Evolutionary conservation across 2,329 filamentous ascomycete species (phyloP).

Genomic region (Talaromyces sp.): DNA sequence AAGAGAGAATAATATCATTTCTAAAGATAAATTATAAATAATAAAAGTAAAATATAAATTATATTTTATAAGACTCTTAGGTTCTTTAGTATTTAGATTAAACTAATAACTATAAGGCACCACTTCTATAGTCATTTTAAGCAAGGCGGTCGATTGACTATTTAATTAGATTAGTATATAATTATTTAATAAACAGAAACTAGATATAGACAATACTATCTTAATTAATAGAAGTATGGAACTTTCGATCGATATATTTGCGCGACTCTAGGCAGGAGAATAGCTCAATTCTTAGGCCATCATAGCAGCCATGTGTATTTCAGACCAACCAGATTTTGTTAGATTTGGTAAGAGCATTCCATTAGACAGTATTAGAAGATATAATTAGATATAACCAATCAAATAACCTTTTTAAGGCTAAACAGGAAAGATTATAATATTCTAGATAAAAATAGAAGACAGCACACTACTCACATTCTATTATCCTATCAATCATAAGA

Average conservation of each 20-base stretch:
- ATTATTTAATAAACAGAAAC: neutral
- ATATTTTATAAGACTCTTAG: conserved; percentile 6
- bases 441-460: neutral
- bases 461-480: neutral
- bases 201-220: neutral
- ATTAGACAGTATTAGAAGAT: neutral
- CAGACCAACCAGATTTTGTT: neutral
- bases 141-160: neutral
- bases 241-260: neutral
- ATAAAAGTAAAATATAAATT: conserved; percentile 21
- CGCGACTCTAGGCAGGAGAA: neutral
- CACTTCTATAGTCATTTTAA: neutral
- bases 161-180: neutral
- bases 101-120: no score
- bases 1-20: neutral
- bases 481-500: conserved; percentile 15
- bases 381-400: neutral
- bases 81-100: no score
- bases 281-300: neutral
- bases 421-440: neutral
- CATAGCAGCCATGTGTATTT: conserved; percentile 1
- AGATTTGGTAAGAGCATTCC: conserved; percentile 1
- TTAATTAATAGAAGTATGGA: neutral
- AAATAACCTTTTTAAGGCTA: neutral
- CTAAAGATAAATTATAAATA: conserved; percentile 19